Percentiles rank a stretch among this genome's conserved stretches.
phyloP scores from a whole-genome alignment of 768 basidiomycete genomes.

The Lactarius indigo region DNA sequence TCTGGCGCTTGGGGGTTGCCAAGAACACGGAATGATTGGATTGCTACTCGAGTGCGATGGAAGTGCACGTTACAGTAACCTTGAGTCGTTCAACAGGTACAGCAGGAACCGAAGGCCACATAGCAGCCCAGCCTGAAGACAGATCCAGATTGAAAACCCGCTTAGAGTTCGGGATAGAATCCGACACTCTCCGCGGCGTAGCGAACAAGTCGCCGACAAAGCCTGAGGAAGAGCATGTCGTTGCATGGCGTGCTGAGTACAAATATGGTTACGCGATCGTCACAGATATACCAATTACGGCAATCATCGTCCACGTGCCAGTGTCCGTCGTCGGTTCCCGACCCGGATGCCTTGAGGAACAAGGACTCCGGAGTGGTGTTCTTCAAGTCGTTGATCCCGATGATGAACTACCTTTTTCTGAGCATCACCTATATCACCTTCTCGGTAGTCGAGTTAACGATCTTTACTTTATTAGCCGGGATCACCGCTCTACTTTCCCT shows the following conservation, averaged over 20 bases:
- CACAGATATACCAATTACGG: neutral
- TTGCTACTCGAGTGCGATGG: neutral
- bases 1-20: neutral
- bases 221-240: neutral
- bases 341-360: neutral
- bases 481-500: slow-evolving; percentile 21
- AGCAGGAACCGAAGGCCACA: neutral
- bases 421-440: slow-evolving; percentile 6
- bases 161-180: neutral
- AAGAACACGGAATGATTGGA: slow-evolving; percentile 7
- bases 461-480: slow-evolving; percentile 17
- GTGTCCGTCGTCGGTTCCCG: neutral
- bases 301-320: slow-evolving; percentile 1
- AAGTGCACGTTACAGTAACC: slow-evolving; percentile 2
- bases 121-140: neutral
- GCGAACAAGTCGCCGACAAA: neutral
- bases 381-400: neutral
- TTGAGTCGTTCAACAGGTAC: neutral
- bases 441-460: slow-evolving; percentile 10
- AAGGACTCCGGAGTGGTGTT: slow-evolving; percentile 1
- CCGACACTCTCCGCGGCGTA: neutral
- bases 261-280: neutral
- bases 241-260: neutral
- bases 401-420: slow-evolving; percentile 6
- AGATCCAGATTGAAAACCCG: slow-evolving; percentile 7